Evolutionary conservation across 352 stramenopile species (phyloP).

Genomic region (Chrysophaeum taylorii): DNA sequence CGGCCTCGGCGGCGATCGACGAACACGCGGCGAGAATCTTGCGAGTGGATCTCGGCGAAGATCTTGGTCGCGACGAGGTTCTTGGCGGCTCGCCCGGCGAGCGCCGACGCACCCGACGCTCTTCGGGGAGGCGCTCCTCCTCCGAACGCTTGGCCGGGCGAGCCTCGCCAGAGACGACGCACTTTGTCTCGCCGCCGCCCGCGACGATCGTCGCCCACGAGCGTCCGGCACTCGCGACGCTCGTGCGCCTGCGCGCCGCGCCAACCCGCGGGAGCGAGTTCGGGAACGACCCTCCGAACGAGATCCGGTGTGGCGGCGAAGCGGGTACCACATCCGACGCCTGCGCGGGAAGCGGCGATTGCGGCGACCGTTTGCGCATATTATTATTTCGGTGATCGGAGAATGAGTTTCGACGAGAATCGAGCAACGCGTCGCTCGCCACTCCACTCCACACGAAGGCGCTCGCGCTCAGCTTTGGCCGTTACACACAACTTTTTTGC

Average conservation of each 20-base stretch:
- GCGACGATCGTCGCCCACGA: background rate
- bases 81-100: background rate
- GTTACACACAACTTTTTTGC: no score
- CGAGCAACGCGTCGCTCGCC: no score
- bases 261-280: background rate
- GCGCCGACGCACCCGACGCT: background rate
- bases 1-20: background rate
- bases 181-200: background rate
- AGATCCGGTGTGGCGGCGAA: no score
- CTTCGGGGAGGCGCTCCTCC: no score
- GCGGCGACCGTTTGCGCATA: no score
- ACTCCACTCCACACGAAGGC: no score
- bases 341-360: no score
- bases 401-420: no score
- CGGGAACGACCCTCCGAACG: background rate
- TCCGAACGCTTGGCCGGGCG: no score
- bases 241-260: background rate
- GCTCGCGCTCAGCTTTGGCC: no score
- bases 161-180: background rate
- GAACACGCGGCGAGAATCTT: background rate
- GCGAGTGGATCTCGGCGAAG: background rate
- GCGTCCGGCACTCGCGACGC: background rate
- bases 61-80: background rate
- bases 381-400: no score
- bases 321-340: no score